Conservation (phyloP, 768 basidiomycete genomes). For the Cyclocybe cylindracea region DNA sequence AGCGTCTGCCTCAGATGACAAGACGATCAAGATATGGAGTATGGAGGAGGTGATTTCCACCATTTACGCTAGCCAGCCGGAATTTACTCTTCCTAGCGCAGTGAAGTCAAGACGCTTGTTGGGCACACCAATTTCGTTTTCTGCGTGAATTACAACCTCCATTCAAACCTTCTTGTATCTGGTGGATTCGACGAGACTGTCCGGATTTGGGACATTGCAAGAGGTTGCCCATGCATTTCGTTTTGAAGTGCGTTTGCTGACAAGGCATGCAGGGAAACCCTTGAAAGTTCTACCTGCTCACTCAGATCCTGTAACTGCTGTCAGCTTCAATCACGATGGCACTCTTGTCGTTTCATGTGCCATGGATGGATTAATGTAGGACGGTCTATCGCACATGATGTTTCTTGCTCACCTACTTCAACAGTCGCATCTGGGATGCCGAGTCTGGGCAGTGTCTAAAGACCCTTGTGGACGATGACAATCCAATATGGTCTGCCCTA, state of each 20-base stretch:
- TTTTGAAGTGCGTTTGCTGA: background rate
- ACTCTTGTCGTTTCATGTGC: constrained; percentile 93
- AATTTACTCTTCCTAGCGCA: constrained; percentile 41
- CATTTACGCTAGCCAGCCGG: background rate
- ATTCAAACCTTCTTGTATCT: constrained; percentile 87
- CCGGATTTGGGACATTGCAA: constrained; percentile 92
- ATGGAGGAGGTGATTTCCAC: constrained; percentile 53
- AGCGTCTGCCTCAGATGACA: constrained; percentile 94
- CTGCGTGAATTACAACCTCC: constrained; percentile 89
- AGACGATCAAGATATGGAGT: constrained; percentile 85
- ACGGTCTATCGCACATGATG: constrained; percentile 6
- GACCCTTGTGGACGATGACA: constrained; percentile 94
- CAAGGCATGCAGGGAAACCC: constrained; percentile 59
- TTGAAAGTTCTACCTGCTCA: constrained; percentile 91
- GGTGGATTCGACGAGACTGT: constrained; percentile 97
- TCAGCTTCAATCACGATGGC: constrained; percentile 93
- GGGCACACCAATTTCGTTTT: constrained; percentile 96
- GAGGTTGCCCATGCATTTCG: constrained; percentile 52
- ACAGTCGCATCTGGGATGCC: constrained; percentile 95
- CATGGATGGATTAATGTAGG: constrained; percentile 96
- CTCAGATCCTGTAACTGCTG: constrained; percentile 95
- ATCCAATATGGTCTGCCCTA: constrained; percentile 76
- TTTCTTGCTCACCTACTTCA: constrained; percentile 1
- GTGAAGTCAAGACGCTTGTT: constrained; percentile 62
- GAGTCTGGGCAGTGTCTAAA: constrained; percentile 97